phyloP scores from a whole-genome alignment of 2,329 filamentous ascomycete species.

The Hypoxylon sp. region DNA sequence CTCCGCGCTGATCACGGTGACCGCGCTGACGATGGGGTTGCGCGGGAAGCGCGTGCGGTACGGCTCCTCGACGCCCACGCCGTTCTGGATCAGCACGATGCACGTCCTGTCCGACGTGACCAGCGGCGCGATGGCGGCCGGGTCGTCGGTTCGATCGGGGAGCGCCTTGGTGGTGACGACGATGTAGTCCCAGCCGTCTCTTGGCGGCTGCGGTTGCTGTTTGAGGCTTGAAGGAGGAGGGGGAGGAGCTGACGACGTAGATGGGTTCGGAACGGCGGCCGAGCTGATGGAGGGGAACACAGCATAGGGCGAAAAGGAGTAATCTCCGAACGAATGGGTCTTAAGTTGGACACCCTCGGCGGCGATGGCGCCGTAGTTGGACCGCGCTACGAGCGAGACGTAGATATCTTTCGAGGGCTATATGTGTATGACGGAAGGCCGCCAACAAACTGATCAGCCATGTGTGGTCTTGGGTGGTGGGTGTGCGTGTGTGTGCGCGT shows the following conservation, averaged over 20 bases:
- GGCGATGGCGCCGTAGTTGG: slow-evolving; percentile 73
- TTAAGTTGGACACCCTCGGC: slow-evolving; percentile 68
- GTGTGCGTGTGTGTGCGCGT: too few relatives aligned
- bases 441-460: too few relatives aligned
- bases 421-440: too few relatives aligned
- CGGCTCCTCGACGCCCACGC: slow-evolving; percentile 73
- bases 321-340: slow-evolving; percentile 73
- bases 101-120: slow-evolving; percentile 62
- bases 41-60: slow-evolving; percentile 69
- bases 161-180: slow-evolving; percentile 76
- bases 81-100: slow-evolving; percentile 76
- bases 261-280: slow-evolving; percentile 56
- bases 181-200: slow-evolving; percentile 67
- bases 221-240: background rate
- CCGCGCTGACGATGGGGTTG: slow-evolving; percentile 70
- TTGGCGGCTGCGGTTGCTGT: slow-evolving; percentile 30
- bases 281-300: slow-evolving; percentile 70
- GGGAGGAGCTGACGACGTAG: slow-evolving; percentile 14
- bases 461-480: too few relatives aligned
- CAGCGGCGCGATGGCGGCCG: slow-evolving; percentile 67
- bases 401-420: slow-evolving; percentile 61
- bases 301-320: slow-evolving; percentile 67
- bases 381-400: slow-evolving; percentile 76
- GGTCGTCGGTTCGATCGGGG: slow-evolving; percentile 69
- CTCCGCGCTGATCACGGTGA: slow-evolving; percentile 74